phyloP scores from a whole-genome alignment of 164 flowering plant species.

The Aristolochia contorta region DNA sequence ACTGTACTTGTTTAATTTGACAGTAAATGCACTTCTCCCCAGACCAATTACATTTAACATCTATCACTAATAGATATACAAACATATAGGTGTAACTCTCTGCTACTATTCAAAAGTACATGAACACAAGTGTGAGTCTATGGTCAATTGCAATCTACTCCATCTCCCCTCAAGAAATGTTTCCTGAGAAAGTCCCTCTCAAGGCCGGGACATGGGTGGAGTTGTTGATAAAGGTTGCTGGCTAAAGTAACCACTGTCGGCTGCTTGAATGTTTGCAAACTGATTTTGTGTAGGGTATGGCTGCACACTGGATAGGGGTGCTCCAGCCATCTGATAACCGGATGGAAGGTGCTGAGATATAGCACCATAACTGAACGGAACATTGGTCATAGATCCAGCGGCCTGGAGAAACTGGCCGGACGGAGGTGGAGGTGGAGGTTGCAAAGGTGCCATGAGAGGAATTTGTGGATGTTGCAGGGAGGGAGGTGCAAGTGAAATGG shows the following conservation, averaged over 20 bases:
- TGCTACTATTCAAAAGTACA: too few relatives aligned
- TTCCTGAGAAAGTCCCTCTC: neutral
- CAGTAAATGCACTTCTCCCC: too few relatives aligned
- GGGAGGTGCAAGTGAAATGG: conserved; percentile 34
- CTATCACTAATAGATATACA: too few relatives aligned
- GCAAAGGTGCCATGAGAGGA: conserved; percentile 14
- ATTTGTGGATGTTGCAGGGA: conserved; percentile 10
- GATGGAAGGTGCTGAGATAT: conserved; percentile 27
- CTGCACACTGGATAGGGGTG: conserved; percentile 31
- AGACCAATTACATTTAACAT: too few relatives aligned
- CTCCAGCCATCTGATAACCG: conserved; percentile 30
- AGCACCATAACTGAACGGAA: conserved; percentile 38
- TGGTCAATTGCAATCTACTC: neutral
- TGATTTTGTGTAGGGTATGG: conserved; percentile 36
- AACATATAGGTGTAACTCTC: too few relatives aligned
- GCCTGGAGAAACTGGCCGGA: conserved; percentile 44
- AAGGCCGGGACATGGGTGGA: conserved; percentile 60
- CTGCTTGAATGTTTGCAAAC: conserved; percentile 44
- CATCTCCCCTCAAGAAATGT: too few relatives aligned
- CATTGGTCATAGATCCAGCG: conserved; percentile 36
- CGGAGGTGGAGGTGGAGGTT: conserved; percentile 48
- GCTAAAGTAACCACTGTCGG: conserved; percentile 54
- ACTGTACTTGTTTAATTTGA: too few relatives aligned
- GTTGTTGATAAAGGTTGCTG: conserved; percentile 56
- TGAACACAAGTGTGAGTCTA: neutral